Percentiles rank a stretch among this genome's conserved stretches.
These are phyloP conservation scores for Orbilia quercus DNA, from an alignment of 2,329 filamentous ascomycete species.

Conservation along the genomic window DNA sequence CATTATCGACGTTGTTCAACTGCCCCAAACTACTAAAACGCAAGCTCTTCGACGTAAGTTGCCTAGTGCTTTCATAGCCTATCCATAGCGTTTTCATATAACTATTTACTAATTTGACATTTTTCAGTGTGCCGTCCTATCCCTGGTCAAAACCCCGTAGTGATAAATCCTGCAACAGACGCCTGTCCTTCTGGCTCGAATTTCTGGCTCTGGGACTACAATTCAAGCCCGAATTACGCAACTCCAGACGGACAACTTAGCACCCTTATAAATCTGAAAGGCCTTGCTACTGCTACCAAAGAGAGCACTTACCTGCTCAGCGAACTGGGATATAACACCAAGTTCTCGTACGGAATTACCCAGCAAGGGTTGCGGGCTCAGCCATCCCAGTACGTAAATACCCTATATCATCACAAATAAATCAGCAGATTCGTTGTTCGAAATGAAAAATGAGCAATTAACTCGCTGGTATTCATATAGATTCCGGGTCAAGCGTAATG, in stretches of 20 bases:
- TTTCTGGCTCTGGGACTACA: conserved; percentile 46
- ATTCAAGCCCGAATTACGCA: conserved; percentile 6
- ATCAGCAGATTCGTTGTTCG: background rate
- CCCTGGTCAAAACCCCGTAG: conserved; percentile 1
- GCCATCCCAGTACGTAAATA: conserved; percentile 17
- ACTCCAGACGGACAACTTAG: background rate
- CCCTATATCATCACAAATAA: background rate
- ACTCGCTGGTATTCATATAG: conserved; percentile 5
- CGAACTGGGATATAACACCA: conserved; percentile 17
- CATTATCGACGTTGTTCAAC: conserved; percentile 34
- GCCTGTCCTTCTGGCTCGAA: conserved; percentile 15
- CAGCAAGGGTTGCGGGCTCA: conserved; percentile 26
- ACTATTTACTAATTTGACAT: conserved; percentile 1
- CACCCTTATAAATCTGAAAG: conserved; percentile 30
- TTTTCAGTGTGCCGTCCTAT: conserved; percentile 42
- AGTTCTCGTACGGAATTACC: conserved; percentile 39
- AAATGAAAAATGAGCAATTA: background rate
- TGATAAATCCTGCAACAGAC: conserved; percentile 13
- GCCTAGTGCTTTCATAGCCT: background rate
- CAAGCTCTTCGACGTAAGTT: conserved; percentile 29
- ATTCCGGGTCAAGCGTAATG: conserved; percentile 31
- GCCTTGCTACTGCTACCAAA: background rate
- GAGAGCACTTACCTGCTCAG: conserved; percentile 19
- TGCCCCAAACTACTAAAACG: background rate
- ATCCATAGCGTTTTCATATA: background rate